Conservation (phyloP, 495 filamentous ascomycete species). For the Trichoderma orchidacearum region DNA sequence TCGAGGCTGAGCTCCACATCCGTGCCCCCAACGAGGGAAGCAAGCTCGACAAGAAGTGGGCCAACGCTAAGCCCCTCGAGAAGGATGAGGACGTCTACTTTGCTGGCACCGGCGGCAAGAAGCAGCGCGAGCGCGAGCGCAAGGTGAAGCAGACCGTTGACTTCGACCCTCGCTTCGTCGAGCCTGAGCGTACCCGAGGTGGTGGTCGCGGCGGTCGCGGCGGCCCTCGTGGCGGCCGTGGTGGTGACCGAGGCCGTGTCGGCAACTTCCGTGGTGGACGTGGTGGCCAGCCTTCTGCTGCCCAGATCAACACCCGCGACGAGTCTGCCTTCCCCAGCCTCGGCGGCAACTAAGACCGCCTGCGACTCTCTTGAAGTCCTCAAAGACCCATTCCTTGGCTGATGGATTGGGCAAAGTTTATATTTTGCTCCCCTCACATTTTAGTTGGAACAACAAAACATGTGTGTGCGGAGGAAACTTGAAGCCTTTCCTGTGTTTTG, state of each 20-base stretch:
- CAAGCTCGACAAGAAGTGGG: slow-evolving; percentile 84
- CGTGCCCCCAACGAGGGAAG: slow-evolving; percentile 85
- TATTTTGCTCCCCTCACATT: neutral
- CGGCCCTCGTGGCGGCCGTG: slow-evolving; percentile 34
- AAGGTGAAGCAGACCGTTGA: slow-evolving; percentile 85
- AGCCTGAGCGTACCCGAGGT: slow-evolving; percentile 41
- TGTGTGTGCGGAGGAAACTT: neutral
- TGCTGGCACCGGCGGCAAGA: slow-evolving; percentile 60
- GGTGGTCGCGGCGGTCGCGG: slow-evolving; percentile 41
- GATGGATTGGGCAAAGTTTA: neutral
- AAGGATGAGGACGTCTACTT: slow-evolving; percentile 71
- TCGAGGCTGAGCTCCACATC: slow-evolving; percentile 50
- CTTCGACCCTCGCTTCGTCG: slow-evolving; percentile 69
- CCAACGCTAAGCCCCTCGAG: slow-evolving; percentile 61
- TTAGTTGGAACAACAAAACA: neutral
- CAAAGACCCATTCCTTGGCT: neutral
- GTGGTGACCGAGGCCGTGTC: slow-evolving; percentile 33
- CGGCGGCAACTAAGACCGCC: slow-evolving; percentile 24
- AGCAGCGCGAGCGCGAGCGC: slow-evolving; percentile 75
- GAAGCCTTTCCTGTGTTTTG: neutral
- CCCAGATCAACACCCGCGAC: slow-evolving; percentile 48
- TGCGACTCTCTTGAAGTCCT: neutral
- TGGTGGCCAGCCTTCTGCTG: slow-evolving; percentile 25
- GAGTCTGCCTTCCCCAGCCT: slow-evolving; percentile 61
- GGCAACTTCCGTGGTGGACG: slow-evolving; percentile 30